Percentiles rank a stretch among this genome's conserved stretches.
phyloP scores from a whole-genome alignment of 2,329 filamentous ascomycete genomes.

The Colletotrichum filicis region DNA sequence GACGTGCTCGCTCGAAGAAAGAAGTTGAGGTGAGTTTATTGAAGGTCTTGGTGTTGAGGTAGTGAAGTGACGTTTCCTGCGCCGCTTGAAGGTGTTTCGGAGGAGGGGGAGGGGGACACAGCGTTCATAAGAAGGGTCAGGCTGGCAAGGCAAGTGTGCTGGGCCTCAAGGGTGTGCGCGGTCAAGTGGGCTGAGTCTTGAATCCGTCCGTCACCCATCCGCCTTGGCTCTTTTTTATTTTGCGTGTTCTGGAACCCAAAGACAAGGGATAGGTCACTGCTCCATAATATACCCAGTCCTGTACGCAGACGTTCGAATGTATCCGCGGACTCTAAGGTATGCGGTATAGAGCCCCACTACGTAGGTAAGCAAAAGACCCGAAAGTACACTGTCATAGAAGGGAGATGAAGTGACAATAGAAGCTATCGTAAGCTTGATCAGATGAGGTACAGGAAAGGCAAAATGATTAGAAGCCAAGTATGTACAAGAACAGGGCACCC shows the following conservation, averaged over 20 bases:
- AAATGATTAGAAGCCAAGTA: neutral
- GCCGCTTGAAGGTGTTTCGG: neutral
- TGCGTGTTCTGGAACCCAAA: neutral
- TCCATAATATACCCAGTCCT: neutral
- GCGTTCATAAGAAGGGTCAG: neutral
- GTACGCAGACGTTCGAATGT: neutral
- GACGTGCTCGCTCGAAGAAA: neutral
- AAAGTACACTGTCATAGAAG: neutral
- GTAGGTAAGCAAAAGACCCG: neutral
- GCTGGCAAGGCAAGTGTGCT: slow-evolving; percentile 10
- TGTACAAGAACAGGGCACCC: slow-evolving; percentile 7
- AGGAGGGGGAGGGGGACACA: neutral
- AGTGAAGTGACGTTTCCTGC: neutral
- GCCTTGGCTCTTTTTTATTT: slow-evolving; percentile 21
- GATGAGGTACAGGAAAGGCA: slow-evolving; percentile 5
- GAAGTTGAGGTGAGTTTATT: neutral
- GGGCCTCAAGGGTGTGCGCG: slow-evolving; percentile 11
- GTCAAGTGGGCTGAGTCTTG: slow-evolving; percentile 32
- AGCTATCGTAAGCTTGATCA: neutral
- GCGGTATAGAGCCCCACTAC: neutral
- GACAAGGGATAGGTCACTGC: slow-evolving; percentile 16
- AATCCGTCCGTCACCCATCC: slow-evolving; percentile 17
- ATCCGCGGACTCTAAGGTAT: neutral
- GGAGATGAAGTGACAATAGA: neutral
- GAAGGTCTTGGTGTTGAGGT: neutral